phyloP scores from a whole-genome alignment of 2,329 filamentous ascomycete species.

The Pezicula radicicola region DNA sequence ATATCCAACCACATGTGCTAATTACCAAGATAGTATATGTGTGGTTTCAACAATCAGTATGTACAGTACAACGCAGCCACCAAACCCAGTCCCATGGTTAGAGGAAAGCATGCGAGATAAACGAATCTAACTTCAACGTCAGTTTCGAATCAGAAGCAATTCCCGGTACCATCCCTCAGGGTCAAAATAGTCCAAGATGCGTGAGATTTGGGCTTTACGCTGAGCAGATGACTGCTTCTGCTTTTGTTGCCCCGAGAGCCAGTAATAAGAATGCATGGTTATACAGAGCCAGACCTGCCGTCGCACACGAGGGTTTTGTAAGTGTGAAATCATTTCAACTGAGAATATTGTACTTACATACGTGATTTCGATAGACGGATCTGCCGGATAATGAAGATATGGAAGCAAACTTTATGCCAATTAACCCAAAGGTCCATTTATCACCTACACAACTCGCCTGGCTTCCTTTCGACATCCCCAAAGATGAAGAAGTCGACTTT shows the following conservation, averaged over 20 bases:
- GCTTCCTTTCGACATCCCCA: conserved; percentile 34
- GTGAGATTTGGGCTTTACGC: conserved; percentile 39
- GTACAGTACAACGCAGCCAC: not conserved
- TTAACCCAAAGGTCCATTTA: conserved; percentile 40
- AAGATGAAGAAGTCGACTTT: conserved; percentile 46
- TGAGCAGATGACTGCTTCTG: conserved; percentile 41
- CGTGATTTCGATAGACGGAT: conserved; percentile 10
- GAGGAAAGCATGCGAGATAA: not conserved
- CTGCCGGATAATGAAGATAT: conserved; percentile 30
- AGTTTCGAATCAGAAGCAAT: conserved; percentile 38
- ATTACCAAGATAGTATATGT: conserved; percentile 41
- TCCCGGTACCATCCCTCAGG: conserved; percentile 34
- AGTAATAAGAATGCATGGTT: conserved; percentile 34
- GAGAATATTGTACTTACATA: no score
- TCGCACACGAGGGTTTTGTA: conserved; percentile 29
- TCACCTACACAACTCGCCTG: conserved; percentile 42
- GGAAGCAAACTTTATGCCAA: conserved; percentile 38
- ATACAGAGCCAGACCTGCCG: conserved; percentile 37
- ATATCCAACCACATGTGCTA: not conserved
- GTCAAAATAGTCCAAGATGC: conserved; percentile 35
- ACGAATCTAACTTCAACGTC: not conserved
- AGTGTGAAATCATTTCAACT: not conserved
- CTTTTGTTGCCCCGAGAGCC: conserved; percentile 38
- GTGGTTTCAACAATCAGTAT: conserved; percentile 45
- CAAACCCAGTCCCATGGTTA: not conserved